Evolutionary conservation across 257 asterid genomes (phyloP).

Genomic region (Vinca minor): DNA sequence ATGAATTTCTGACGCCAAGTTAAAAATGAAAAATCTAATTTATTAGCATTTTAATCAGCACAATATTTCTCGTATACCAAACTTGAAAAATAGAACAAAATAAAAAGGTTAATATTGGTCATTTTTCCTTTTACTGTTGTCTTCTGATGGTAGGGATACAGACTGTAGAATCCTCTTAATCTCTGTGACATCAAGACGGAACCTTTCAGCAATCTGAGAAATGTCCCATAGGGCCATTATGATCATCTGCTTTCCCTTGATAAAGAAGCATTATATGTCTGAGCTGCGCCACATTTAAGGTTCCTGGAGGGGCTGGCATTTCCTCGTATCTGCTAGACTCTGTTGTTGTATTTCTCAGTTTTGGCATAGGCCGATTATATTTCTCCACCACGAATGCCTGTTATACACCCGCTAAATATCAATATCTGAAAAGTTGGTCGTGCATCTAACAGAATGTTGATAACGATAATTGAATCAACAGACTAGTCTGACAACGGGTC

Average conservation of each 20-base stretch:
- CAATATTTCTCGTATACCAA: neutral
- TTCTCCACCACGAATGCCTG: slow-evolving; percentile 74
- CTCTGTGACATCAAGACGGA: slow-evolving; percentile 49
- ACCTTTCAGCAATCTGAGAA: slow-evolving; percentile 48
- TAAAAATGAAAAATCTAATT: neutral
- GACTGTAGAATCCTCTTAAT: slow-evolving; percentile 59
- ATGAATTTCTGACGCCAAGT: neutral
- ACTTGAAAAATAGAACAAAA: neutral
- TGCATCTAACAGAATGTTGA: neutral
- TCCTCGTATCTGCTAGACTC: slow-evolving; percentile 65
- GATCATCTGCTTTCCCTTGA: slow-evolving; percentile 64
- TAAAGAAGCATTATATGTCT: slow-evolving; percentile 64
- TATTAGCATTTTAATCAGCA: neutral
- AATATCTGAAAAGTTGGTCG: neutral
- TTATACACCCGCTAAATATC: slow-evolving; percentile 12
- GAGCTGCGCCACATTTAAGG: slow-evolving; percentile 60
- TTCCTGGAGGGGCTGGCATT: slow-evolving; percentile 70
- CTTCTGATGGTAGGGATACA: slow-evolving; percentile 60
- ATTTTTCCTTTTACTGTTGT: slow-evolving; percentile 34
- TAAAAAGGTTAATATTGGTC: slow-evolving; percentile 1
- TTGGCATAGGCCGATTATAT: slow-evolving; percentile 73
- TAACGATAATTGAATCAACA: neutral
- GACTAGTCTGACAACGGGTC: neutral
- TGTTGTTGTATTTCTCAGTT: slow-evolving; percentile 55
- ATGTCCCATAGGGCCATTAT: slow-evolving; percentile 51